Evolutionary conservation across 805 yeast species (phyloP), one percentile per base, ranked within the genome.

Genomic region (Lachancea meyersii): DNA sequence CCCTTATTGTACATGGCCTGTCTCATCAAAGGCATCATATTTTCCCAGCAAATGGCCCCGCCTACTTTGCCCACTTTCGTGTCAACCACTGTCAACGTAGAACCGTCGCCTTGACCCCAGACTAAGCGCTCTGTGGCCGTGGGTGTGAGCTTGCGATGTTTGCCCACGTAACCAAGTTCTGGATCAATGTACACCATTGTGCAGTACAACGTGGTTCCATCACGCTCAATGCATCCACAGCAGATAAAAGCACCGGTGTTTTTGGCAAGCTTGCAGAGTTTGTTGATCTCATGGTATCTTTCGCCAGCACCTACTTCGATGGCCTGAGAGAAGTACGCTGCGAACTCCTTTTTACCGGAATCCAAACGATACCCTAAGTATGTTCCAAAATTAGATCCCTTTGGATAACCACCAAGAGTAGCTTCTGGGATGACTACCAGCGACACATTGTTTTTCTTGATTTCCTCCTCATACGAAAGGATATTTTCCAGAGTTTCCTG

Each of bases 21-120:
- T 52, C 74, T 61, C 41, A 63, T 53, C 42, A 69, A 48, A 3
- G 75, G 75, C 52, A 68, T 60, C 51, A 61, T 63, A 50, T 70
- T 70, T 44, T 71, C 75, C 74, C 76, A 70, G 53, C 75, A 71
- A 37, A 70, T 69, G 24, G 66, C 73, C 18, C 72, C 75, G 14
- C 74, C 74, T n/a, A 70, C 45, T 37, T 56, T 57, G 17, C 71
- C 71, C 4, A 54, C 65, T 2, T 54, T 45, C 17, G 64, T 51
- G 16, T 69, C 64, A 23, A 66, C 63, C 9, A 65, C 67, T 3
- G 66, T 62, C 36, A 71, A 48, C 2, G 73, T 69, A 4, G 72
- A 67, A 3, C 76, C 76, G 43, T 70, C 75, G 28, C 75, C 75
- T 38, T 63, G 64, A 1, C 72, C 73, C 74, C 75, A 71, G 10